phyloP scores from a whole-genome alignment of 345 rosid genomes.

The Odontarrhena argentea region DNA sequence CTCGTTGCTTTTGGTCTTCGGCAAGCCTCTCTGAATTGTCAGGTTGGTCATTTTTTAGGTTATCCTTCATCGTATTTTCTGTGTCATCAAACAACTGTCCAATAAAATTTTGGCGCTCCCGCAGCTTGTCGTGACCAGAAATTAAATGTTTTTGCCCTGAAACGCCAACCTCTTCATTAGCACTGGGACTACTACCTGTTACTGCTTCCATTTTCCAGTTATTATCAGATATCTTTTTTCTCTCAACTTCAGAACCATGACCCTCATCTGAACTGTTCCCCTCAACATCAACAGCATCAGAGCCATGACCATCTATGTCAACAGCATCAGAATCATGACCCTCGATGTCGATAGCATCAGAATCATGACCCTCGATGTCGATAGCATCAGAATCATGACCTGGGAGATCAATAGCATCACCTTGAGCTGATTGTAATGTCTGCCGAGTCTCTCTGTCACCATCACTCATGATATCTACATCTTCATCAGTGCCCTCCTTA shows the following conservation, averaged over 20 bases:
- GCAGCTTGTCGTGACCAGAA: slow-evolving; percentile 49
- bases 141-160: slow-evolving; percentile 43
- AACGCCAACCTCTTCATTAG: slow-evolving; percentile 36
- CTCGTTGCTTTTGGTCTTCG: slow-evolving; percentile 57
- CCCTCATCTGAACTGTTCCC: slow-evolving; percentile 59
- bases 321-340: slow-evolving; percentile 47
- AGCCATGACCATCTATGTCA: slow-evolving; percentile 44
- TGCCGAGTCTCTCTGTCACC: slow-evolving; percentile 67
- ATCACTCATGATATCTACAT: slow-evolving; percentile 91
- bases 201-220: slow-evolving; percentile 31
- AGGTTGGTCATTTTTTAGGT: slow-evolving; percentile 52
- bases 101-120: slow-evolving; percentile 62
- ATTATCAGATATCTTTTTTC: slow-evolving; percentile 23
- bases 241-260: slow-evolving; percentile 54
- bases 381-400: slow-evolving; percentile 49
- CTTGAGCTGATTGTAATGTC: slow-evolving; percentile 51
- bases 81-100: slow-evolving; percentile 85
- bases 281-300: slow-evolving; percentile 57
- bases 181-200: slow-evolving; percentile 26
- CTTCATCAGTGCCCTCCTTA: slow-evolving; percentile 89
- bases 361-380: slow-evolving; percentile 54
- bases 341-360: slow-evolving; percentile 54
- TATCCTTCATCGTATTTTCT: slow-evolving; percentile 48
- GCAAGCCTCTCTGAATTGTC: slow-evolving; percentile 51
- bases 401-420: slow-evolving; percentile 24